Evolutionary conservation across 2,329 filamentous ascomycete genomes (phyloP), one percentile per base, ranked within the genome.

Genomic region (Ceratocystis lukuohia): DNA sequence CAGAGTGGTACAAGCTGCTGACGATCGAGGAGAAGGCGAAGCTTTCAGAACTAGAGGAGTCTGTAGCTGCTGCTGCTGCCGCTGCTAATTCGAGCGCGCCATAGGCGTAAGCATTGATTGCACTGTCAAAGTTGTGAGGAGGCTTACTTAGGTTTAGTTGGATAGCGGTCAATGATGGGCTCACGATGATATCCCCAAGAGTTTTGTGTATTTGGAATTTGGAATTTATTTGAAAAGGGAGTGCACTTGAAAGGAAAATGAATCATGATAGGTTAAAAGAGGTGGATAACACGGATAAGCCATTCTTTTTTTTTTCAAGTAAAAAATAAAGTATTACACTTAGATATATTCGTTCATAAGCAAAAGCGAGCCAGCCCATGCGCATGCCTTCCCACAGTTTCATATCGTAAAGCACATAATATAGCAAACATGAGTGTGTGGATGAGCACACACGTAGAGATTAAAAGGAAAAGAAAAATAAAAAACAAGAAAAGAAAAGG

Each of bases 21-120:
- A 79, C 76, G n/a, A 78, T 80, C 3, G 79, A 82, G 25, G 83
- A 85, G 73, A 80, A 83, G 74, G 71, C 71, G 6, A 85, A 84
- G 74, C 75, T 85, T 7, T 80, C 82, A 67, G 78, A 82, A 71
- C 74, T 84, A 65, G 81, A 78, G 59, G 74, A 70, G 64, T 70
- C 73, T 50, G 74, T 76, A 50, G 50, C 66, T 59, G 62, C 69
- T 10, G 68, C 66, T 56, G 28, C 53, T 37, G 53, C 53, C 15
- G 25, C 53, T 7, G 53, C 28, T n/a, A 37, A 37, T 3, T 10
- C 10, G 8, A 37, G 8, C 1, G 33, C 10, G 33, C 33, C 8
- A 12, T 59, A 8, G 20, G 22, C 48, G 48, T 53, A 53, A 53
- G 20, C 25, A 25, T 25, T 53, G 25, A 22, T 22, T 22, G 22